These are phyloP conservation scores for Aureobasidium zeae DNA, from an alignment of 2,329 filamentous ascomycete species.

Conservation along the genomic window DNA sequence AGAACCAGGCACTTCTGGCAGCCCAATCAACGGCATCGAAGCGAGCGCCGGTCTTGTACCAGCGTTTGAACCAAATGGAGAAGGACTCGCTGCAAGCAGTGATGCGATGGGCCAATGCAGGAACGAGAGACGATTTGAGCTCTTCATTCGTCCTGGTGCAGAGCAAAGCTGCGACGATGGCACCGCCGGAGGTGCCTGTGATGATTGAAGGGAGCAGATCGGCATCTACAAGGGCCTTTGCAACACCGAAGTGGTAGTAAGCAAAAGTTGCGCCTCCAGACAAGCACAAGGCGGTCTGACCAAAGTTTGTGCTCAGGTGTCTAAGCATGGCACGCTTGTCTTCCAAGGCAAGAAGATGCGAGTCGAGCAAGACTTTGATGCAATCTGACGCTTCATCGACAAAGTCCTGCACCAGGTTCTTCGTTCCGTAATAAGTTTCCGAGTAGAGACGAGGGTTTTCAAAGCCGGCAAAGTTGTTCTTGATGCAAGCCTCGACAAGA, in stretches of 20 bases:
- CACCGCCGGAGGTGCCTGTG: slow-evolving; percentile 90
- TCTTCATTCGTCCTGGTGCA: slow-evolving; percentile 89
- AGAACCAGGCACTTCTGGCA: slow-evolving; percentile 76
- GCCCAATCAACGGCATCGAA: slow-evolving; percentile 96
- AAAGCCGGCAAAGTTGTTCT: slow-evolving; percentile 93
- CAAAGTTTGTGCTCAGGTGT: slow-evolving; percentile 81
- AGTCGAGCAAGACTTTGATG: slow-evolving; percentile 59
- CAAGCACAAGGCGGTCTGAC: slow-evolving; percentile 82
- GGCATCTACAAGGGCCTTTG: slow-evolving; percentile 80
- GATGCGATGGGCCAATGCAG: slow-evolving; percentile 75
- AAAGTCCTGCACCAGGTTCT: slow-evolving; percentile 82
- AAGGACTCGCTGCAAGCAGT: slow-evolving; percentile 75
- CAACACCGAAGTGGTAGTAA: slow-evolving; percentile 92
- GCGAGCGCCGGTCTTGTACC: slow-evolving; percentile 85
- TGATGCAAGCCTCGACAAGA: slow-evolving; percentile 81
- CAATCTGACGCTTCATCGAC: slow-evolving; percentile 70
- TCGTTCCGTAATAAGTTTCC: slow-evolving; percentile 97
- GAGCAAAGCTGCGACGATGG: slow-evolving; percentile 76
- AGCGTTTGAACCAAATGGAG: slow-evolving; percentile 66
- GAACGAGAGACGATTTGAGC: slow-evolving; percentile 72
- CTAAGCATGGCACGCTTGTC: slow-evolving; percentile 79
- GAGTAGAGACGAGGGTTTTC: slow-evolving; percentile 94
- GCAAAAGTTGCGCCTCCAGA: slow-evolving; percentile 92
- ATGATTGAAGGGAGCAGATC: slow-evolving; percentile 84
- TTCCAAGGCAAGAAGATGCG: slow-evolving; percentile 56